Evolutionary conservation across 2,329 filamentous ascomycete genomes (phyloP).

Genomic region (Calonectria naviculata): DNA sequence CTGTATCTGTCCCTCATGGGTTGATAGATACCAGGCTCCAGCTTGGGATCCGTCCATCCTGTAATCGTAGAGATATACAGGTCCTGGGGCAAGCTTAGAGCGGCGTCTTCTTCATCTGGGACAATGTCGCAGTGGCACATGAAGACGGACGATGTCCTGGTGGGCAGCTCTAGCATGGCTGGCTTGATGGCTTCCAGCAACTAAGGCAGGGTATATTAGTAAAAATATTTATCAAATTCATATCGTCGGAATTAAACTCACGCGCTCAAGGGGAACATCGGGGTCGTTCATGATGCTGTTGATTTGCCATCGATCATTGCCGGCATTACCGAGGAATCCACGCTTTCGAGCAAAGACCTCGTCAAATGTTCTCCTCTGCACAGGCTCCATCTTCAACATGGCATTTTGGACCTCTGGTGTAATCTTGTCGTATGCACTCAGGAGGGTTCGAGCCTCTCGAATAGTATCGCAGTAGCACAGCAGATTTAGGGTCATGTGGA

Average conservation of each 20-base stretch:
- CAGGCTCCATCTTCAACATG: slow-evolving; percentile 16
- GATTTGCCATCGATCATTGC: slow-evolving; percentile 21
- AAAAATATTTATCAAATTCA: background rate
- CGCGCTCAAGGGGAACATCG: slow-evolving; percentile 11
- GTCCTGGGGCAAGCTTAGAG: slow-evolving; percentile 17
- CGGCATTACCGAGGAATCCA: slow-evolving; percentile 17
- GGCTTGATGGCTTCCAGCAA: slow-evolving; percentile 18
- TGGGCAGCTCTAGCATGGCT: slow-evolving; percentile 13
- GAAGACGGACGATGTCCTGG: slow-evolving; percentile 18
- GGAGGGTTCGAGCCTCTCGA: slow-evolving; percentile 14
- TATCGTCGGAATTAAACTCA: background rate
- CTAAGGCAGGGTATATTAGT: background rate
- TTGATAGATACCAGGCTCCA: slow-evolving; percentile 18
- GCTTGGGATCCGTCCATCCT: slow-evolving; percentile 19
- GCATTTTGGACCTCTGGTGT: slow-evolving; percentile 15
- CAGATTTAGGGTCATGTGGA: slow-evolving; percentile 20
- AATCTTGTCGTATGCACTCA: slow-evolving; percentile 21
- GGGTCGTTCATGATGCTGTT: slow-evolving; percentile 26
- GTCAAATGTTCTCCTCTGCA: slow-evolving; percentile 16
- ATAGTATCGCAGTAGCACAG: slow-evolving; percentile 15
- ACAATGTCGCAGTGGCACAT: slow-evolving; percentile 18
- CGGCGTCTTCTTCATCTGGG: slow-evolving; percentile 17
- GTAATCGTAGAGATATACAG: slow-evolving; percentile 22
- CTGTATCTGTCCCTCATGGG: slow-evolving; percentile 21
- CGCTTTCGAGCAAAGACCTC: slow-evolving; percentile 21